Conservation (phyloP, 2,329 filamentous ascomycete genomes). For the Cytospora chrysosperma region DNA sequence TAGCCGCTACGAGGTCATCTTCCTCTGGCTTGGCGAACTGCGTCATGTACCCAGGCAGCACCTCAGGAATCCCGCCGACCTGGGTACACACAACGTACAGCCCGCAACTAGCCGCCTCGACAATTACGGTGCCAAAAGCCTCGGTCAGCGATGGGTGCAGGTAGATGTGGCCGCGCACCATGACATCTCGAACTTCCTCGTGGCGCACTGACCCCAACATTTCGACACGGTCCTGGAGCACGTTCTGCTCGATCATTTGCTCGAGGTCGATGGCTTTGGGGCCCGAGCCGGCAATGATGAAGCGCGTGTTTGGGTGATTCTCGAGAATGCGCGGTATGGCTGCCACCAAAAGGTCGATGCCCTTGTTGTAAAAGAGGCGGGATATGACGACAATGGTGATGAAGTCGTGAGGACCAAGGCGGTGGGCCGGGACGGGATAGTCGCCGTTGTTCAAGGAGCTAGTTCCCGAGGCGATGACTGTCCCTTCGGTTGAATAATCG, state of each 20-base stretch:
- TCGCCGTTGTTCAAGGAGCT: constrained; percentile 43
- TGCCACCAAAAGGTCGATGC: constrained; percentile 93
- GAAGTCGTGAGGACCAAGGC: constrained; percentile 76
- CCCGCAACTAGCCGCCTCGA: constrained; percentile 93
- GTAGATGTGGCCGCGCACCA: constrained; percentile 96
- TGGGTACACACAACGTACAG: constrained; percentile 96
- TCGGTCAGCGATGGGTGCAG: constrained; percentile 93
- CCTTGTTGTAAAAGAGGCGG: constrained; percentile 97
- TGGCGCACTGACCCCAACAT: constrained; percentile 90
- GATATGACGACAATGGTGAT: constrained; percentile 98
- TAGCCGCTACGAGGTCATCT: constrained; percentile 88
- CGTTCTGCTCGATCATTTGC: constrained; percentile 95
- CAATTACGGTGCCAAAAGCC: constrained; percentile 96
- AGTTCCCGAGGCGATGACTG: constrained; percentile 22
- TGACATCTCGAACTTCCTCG: constrained; percentile 95
- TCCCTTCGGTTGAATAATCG: constrained; percentile 38
- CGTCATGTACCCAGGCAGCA: constrained; percentile 94
- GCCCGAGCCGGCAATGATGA: constrained; percentile 93
- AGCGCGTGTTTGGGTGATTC: constrained; percentile 87
- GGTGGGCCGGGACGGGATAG: constrained; percentile 54
- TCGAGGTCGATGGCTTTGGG: constrained; percentile 97
- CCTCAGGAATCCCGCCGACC: constrained; percentile 95
- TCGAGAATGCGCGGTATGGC: constrained; percentile 91
- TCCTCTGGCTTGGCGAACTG: constrained; percentile 96
- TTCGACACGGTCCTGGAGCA: constrained; percentile 89